These are phyloP conservation scores for Suhomyces guaymorum DNA, from an alignment of 1,139 yeast genomes.

Conservation along the genomic window DNA sequence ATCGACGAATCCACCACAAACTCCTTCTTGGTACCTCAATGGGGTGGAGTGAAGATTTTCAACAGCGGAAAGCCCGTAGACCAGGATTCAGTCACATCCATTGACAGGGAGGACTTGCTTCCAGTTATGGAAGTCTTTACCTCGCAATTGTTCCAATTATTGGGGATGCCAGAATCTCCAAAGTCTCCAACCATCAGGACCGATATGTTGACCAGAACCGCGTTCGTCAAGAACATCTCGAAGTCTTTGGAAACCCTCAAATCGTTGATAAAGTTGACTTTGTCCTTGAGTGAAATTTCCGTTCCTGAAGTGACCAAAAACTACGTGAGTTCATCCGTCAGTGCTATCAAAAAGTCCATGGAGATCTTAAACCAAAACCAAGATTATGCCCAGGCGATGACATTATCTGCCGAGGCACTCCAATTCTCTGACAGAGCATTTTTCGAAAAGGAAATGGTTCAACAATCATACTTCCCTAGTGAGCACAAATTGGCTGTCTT, in stretches of 20 bases:
- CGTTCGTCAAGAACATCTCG: constrained; percentile 54
- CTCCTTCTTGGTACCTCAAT: constrained; percentile 82
- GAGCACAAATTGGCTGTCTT: constrained; percentile 94
- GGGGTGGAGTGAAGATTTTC: constrained; percentile 73
- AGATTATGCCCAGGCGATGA: constrained; percentile 48
- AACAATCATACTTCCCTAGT: constrained; percentile 90
- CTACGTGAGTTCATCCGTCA: constrained; percentile 46
- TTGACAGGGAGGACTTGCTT: constrained; percentile 49
- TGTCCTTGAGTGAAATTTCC: constrained; percentile 73
- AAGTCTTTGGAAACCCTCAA: constrained; percentile 57
- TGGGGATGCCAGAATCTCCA: constrained; percentile 63
- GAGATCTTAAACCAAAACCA: constrained; percentile 25
- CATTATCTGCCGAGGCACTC: constrained; percentile 56
- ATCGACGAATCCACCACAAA: constrained; percentile 54
- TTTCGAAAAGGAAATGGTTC: constrained; percentile 92
- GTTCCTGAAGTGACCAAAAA: constrained; percentile 67
- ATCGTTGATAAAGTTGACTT: constrained; percentile 68
- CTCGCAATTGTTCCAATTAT: constrained; percentile 67
- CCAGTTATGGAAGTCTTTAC: constrained; percentile 71
- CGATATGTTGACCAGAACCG: constrained; percentile 64
- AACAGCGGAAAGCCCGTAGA: constrained; percentile 42
- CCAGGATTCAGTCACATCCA: constrained; percentile 19
- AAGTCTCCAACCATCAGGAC: constrained; percentile 61
- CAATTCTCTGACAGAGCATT: constrained; percentile 72
- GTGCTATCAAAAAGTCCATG: constrained; percentile 36